These are phyloP conservation scores for Uncinocarpus reesii DNA, from an alignment of 2,329 filamentous ascomycete genomes.

Conservation along the genomic window DNA sequence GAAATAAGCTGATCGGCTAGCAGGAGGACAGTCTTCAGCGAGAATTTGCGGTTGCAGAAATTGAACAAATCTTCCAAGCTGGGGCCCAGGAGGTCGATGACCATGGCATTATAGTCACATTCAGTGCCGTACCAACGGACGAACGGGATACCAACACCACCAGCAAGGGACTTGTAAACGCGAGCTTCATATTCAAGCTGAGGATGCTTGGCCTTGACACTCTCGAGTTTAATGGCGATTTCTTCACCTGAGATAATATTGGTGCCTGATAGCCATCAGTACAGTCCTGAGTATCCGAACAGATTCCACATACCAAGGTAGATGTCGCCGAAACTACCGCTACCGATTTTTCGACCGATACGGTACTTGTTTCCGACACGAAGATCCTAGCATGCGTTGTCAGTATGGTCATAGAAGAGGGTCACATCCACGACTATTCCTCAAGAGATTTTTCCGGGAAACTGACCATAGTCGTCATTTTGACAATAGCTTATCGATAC, in stretches of 20 bases:
- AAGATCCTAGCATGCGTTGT: conserved; percentile 62
- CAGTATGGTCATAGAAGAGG: neutral
- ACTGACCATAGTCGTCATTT: conserved; percentile 56
- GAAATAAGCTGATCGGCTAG: conserved; percentile 97
- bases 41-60: conserved; percentile 99
- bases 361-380: conserved; percentile 99
- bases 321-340: conserved; percentile 94
- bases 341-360: conserved; percentile 98
- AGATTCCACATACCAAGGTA: conserved; percentile 57
- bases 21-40: conserved; percentile 91
- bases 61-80: conserved; percentile 98
- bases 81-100: conserved; percentile 89
- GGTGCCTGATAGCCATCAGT: conserved; percentile 51
- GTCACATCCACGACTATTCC: too few relatives aligned
- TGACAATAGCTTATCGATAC: conserved; percentile 20
- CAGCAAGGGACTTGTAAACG: conserved; percentile 76
- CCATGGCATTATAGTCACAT: conserved; percentile 99
- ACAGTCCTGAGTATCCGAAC: conserved; percentile 17
- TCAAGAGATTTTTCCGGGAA: too few relatives aligned
- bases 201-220: conserved; percentile 98
- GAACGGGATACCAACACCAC: conserved; percentile 94
- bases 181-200: conserved; percentile 98
- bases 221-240: conserved; percentile 99
- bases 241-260: conserved; percentile 99
- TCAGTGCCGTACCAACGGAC: conserved; percentile 99